Evolutionary conservation across 345 rosid species (phyloP).

Genomic region (Hevea brasiliensis): DNA sequence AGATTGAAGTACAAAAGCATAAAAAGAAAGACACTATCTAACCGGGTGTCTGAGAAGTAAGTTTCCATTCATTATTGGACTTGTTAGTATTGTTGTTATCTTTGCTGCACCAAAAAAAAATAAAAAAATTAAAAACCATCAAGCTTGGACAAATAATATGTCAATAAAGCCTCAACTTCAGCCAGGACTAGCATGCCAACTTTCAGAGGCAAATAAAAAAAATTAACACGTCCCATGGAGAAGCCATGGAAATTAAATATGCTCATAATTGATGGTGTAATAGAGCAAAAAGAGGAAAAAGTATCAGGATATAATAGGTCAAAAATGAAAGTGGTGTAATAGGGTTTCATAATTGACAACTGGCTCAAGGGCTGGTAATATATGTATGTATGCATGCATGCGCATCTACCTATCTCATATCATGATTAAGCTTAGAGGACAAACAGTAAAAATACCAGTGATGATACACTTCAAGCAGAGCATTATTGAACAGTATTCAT

Average conservation of each 20-base stretch:
- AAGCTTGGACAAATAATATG: neutral
- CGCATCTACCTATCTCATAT: neutral
- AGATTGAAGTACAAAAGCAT: constrained; percentile 2
- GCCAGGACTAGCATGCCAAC: neutral
- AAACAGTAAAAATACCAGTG: neutral
- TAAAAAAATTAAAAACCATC: neutral
- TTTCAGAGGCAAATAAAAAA: neutral
- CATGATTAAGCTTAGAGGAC: neutral
- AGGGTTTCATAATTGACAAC: too few species aligned
- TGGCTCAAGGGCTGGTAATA: too few species aligned
- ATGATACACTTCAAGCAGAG: neutral
- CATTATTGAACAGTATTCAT: neutral
- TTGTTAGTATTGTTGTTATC: constrained; percentile 43
- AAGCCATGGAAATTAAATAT: neutral
- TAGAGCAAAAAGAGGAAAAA: too few species aligned
- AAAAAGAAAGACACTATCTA: constrained; percentile 17
- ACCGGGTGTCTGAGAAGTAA: constrained; percentile 55
- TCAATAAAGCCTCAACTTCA: constrained; percentile 6
- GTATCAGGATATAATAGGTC: too few species aligned
- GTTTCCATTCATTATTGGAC: constrained; percentile 48
- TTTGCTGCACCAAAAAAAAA: constrained; percentile 46
- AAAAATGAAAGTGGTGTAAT: too few species aligned
- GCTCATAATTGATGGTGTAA: too few species aligned
- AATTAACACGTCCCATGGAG: neutral
- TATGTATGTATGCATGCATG: neutral